These are phyloP conservation scores for Ceratocystis destructans DNA, from an alignment of 2,329 filamentous ascomycete genomes.

Conservation along the genomic window DNA sequence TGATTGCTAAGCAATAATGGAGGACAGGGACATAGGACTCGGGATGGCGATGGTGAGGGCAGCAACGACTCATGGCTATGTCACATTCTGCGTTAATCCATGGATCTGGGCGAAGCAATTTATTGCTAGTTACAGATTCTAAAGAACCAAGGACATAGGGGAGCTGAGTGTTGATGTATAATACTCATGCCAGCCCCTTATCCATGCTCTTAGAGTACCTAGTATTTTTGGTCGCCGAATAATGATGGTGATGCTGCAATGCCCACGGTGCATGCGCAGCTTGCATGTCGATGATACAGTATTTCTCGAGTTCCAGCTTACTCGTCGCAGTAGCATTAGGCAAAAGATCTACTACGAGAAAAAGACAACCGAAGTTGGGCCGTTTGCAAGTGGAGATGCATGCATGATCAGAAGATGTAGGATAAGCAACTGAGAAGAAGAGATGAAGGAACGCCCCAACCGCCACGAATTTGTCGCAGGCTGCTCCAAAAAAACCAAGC, in stretches of 20 bases:
- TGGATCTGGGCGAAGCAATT: too few relatives aligned
- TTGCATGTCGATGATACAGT: not conserved
- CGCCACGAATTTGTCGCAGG: not conserved
- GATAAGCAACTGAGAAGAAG: not conserved
- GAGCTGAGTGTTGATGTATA: not conserved
- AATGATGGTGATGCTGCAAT: not conserved
- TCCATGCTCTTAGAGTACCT: not conserved
- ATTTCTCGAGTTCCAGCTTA: not conserved
- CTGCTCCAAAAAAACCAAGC: not conserved
- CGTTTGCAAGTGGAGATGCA: not conserved
- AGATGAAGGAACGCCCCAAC: not conserved
- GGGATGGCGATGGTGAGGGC: not conserved
- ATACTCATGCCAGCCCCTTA: not conserved
- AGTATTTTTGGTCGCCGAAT: not conserved
- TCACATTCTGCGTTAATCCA: not conserved
- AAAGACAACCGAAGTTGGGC: conserved; percentile 5
- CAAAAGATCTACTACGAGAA: not conserved
- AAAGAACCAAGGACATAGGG: too few relatives aligned
- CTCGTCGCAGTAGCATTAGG: not conserved
- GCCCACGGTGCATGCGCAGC: not conserved
- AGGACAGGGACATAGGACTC: not conserved
- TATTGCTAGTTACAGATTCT: too few relatives aligned
- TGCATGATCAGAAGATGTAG: not conserved
- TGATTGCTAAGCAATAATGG: not conserved
- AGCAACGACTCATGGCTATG: not conserved